Conservation (phyloP, 768 basidiomycete genomes). For the Leccinellum rugosiceps region DNA sequence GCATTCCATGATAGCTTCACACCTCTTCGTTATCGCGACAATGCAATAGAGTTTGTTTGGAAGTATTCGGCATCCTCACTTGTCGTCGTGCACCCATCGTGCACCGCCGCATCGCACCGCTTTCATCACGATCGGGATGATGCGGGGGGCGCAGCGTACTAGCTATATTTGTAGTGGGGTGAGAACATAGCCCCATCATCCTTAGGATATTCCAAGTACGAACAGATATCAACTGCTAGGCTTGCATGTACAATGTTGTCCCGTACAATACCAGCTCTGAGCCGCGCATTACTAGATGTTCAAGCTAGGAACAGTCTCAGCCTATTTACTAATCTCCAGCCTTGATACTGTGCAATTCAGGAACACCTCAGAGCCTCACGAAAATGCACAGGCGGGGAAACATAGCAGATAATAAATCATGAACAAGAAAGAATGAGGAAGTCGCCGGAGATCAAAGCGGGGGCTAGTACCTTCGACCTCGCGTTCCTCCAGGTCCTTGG, state of each 20-base stretch:
- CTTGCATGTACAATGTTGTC: not conserved
- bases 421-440: slow-evolving; percentile 8
- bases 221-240: not conserved
- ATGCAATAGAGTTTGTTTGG: no score
- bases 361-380: not conserved
- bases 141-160: no score
- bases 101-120: no score
- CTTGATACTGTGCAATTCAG: not conserved
- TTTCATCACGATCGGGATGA: no score
- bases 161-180: not conserved
- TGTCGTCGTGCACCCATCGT: no score
- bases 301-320: not conserved
- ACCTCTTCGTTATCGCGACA: no score
- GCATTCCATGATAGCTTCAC: no score
- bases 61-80: no score
- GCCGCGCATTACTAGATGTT: not conserved
- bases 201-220: not conserved
- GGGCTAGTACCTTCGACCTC: slow-evolving; percentile 41
- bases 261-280: not conserved
- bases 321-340: not conserved
- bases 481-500: slow-evolving; percentile 60
- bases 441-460: not conserved
- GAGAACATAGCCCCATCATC: no score
- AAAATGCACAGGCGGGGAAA: slow-evolving; percentile 1
- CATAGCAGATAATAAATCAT: slow-evolving; percentile 13